Base-by-base conservation (phyloP, 345 rosid genomes). In the Ceriops decandra region DNA sequence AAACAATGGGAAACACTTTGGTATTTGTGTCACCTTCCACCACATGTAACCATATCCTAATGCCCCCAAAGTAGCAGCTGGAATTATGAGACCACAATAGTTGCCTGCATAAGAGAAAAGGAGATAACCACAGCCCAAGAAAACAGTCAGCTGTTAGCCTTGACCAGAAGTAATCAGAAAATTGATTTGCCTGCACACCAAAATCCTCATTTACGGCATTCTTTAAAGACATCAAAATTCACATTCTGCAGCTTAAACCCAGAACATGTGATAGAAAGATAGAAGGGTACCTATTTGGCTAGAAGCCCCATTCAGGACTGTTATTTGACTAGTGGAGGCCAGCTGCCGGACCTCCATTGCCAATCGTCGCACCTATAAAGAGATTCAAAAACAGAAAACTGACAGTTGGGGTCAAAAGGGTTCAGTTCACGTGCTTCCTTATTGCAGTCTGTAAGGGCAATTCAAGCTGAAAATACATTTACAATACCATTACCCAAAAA, bases 21-120 rank as follows among this genome's bases (percentile, higher is more conserved):
- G 15, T 36, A 52, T 60, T 63, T 21, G 65, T 27, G 64, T 76
- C 80, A 95, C 98, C 97, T 95, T 95, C 92, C 89, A 95, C 97
- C 99, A 92, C 98, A 92, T 90, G 72, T 95, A 95, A 68, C 96
- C 98, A 83, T 95, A 95, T 56, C 99, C 97, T 82, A 95, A 62
- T 26, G 88, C 96, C 68, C 99, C 98, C 74, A 87, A 19, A 21
- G 96, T 75, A 31, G 96, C 96, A 66, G 88, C 97, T 33, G 97
- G 98, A 57, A 87, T 66, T 68, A 95, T 69, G 36, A 87, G 80
- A 24, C 85, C 75, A 19, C 80, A 82, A 36, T 74, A 70, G 72
- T 83, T 88, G 78, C 88, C 99, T 92, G 84, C 47, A 53, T 49
- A 63, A 66, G 51, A 19, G 35, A 51, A 31, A 11, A 32, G 38